phyloP scores from a whole-genome alignment of 2,329 filamentous ascomycete genomes.

The Aspergillus proliferans region DNA sequence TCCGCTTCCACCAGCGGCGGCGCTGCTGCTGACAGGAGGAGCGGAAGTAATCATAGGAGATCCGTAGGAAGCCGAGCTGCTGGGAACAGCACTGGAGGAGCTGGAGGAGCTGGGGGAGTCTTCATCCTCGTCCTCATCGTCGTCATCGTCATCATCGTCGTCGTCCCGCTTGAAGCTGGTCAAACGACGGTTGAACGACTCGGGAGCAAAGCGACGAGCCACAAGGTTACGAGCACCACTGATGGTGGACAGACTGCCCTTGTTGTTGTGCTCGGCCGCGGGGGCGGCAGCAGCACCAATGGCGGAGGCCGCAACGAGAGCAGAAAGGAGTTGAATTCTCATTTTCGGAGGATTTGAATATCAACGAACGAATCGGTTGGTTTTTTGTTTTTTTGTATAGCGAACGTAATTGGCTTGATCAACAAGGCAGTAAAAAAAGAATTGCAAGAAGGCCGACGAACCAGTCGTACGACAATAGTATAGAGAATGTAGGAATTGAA shows the following conservation, averaged over 20 bases:
- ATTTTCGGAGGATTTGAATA: neutral
- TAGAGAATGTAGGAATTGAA: neutral
- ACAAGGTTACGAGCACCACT: neutral
- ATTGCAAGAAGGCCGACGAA: neutral
- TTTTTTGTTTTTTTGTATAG: neutral
- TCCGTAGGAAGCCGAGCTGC: slow-evolving; percentile 2
- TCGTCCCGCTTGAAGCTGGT: neutral
- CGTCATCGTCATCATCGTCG: neutral
- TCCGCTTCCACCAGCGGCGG: neutral
- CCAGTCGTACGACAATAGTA: neutral
- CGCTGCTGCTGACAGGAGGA: slow-evolving; percentile 2
- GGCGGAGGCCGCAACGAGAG: neutral
- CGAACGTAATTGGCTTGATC: neutral
- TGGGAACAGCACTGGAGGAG: slow-evolving; percentile 1
- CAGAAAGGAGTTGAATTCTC: neutral
- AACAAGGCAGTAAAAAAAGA: neutral
- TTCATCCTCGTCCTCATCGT: neutral
- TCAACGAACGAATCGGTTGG: neutral
- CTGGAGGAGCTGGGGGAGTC: neutral
- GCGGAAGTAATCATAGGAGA: neutral
- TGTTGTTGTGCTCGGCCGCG: neutral
- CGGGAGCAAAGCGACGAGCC: neutral
- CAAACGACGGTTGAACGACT: neutral
- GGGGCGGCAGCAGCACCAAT: neutral
- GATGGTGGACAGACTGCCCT: neutral